These are phyloP conservation scores for Saksenaea vasiformis DNA, from an alignment of 371 early-diverging fungal genomes.

Conservation along the genomic window DNA sequence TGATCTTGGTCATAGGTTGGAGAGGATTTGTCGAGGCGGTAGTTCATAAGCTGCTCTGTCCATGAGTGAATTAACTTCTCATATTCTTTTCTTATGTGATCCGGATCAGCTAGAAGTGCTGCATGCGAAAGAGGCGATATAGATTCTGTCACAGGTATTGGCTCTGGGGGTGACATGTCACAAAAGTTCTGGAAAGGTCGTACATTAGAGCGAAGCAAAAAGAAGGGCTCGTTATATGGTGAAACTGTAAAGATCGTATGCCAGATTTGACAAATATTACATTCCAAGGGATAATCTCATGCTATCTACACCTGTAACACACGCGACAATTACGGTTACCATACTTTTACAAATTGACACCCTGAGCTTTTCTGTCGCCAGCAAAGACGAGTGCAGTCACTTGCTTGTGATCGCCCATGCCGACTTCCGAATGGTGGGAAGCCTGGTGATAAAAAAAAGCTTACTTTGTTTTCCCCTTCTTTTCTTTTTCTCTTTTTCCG, in stretches of 20 bases:
- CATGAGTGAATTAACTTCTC: constrained; percentile 33
- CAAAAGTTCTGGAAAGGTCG: background rate
- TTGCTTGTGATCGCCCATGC: background rate
- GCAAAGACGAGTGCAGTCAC: background rate
- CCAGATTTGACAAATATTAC: constrained; percentile 12
- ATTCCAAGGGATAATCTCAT: constrained; percentile 6
- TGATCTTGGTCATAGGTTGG: constrained; percentile 1
- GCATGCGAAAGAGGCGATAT: background rate
- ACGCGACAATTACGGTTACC: background rate
- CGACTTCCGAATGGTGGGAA: background rate
- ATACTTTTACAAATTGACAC: background rate
- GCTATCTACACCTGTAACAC: background rate
- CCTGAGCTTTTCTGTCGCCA: background rate
- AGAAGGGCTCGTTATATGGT: background rate
- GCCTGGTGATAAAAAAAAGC: background rate
- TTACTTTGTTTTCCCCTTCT: background rate
- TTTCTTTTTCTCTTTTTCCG: background rate
- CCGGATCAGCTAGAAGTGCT: background rate
- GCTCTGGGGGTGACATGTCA: background rate
- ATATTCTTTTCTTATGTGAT: constrained; percentile 34
- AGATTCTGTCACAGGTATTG: background rate
- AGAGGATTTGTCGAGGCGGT: constrained; percentile 11
- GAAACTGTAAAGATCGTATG: background rate
- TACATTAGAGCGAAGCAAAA: background rate
- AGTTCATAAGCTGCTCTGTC: constrained; percentile 29